Evolutionary conservation across 345 rosid genomes (phyloP).

Genomic region (Trapa incisa): DNA sequence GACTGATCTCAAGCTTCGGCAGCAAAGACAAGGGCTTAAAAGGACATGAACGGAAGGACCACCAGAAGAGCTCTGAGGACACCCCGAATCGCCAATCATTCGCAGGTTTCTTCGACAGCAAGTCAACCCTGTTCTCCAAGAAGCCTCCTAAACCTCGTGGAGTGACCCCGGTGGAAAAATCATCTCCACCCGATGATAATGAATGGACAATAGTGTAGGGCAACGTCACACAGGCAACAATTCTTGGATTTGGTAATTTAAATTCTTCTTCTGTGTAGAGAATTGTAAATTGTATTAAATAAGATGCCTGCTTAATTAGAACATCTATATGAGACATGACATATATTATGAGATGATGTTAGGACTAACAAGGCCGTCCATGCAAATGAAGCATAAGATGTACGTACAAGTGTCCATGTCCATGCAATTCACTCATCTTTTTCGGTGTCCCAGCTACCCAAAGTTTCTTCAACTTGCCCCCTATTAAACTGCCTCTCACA

Average conservation of each 20-base stretch:
- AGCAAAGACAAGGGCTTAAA: constrained; percentile 42
- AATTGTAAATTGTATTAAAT: not conserved
- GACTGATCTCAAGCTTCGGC: constrained; percentile 60
- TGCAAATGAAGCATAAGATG: too few species aligned
- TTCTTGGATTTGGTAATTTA: not conserved
- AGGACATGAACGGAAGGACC: constrained; percentile 30
- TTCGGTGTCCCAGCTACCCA: too few species aligned
- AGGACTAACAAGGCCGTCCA: too few species aligned
- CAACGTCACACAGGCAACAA: not conserved
- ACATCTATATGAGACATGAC: too few species aligned
- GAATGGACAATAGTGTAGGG: constrained; percentile 52
- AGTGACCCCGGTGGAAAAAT: constrained; percentile 14
- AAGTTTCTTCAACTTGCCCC: too few species aligned
- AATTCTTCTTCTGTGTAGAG: not conserved
- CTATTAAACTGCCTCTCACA: too few species aligned
- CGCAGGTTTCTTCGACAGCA: constrained; percentile 66
- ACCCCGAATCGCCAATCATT: constrained; percentile 49
- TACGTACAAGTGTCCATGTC: too few species aligned
- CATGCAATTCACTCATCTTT: too few species aligned
- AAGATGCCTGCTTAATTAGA: too few species aligned
- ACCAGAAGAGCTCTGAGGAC: constrained; percentile 26
- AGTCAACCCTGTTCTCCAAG: constrained; percentile 66
- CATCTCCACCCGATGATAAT: constrained; percentile 24
- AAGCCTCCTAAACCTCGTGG: constrained; percentile 55
- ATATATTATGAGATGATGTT: too few species aligned